Conservation (phyloP, 1,139 yeast genomes). For the Starmera stellimalicola region DNA sequence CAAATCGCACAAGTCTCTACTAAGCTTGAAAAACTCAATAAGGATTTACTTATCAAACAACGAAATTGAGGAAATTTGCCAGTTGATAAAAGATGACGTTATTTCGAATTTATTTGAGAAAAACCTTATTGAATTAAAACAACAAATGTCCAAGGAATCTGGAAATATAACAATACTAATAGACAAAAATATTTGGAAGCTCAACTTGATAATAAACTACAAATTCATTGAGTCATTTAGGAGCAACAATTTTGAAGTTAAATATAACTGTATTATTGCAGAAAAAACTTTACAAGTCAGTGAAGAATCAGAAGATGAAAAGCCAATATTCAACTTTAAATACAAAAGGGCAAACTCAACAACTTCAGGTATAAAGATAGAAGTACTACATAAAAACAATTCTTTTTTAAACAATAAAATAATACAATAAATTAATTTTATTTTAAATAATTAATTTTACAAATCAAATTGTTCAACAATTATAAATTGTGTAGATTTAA, state of each 20-base stretch:
- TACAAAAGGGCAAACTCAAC: constrained; percentile 7
- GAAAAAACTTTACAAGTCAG: too few species aligned
- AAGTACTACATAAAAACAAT: too few species aligned
- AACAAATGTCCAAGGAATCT: constrained; percentile 6
- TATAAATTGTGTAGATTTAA: too few species aligned
- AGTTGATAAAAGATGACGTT: constrained; percentile 1
- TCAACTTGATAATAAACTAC: not conserved
- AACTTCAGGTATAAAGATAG: constrained; percentile 9
- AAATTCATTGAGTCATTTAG: not conserved
- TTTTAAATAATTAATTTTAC: too few species aligned
- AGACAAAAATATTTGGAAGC: constrained; percentile 10
- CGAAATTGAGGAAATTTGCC: constrained; percentile 3
- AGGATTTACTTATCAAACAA: constrained; percentile 7
- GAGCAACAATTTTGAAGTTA: too few species aligned
- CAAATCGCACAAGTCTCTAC: constrained; percentile 9
- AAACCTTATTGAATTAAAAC: not conserved
- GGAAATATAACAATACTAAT: constrained; percentile 4
- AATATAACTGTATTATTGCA: too few species aligned
- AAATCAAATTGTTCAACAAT: too few species aligned
- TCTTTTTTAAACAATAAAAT: too few species aligned
- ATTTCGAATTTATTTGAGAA: constrained; percentile 1
- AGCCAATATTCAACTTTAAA: constrained; percentile 8
- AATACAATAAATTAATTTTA: too few species aligned
- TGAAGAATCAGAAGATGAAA: constrained; percentile 1
- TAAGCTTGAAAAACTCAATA: constrained; percentile 2